Evolutionary conservation across 345 rosid species (phyloP), one percentile per base, ranked within the genome.

Genomic region (Bruguiera parviflora): DNA sequence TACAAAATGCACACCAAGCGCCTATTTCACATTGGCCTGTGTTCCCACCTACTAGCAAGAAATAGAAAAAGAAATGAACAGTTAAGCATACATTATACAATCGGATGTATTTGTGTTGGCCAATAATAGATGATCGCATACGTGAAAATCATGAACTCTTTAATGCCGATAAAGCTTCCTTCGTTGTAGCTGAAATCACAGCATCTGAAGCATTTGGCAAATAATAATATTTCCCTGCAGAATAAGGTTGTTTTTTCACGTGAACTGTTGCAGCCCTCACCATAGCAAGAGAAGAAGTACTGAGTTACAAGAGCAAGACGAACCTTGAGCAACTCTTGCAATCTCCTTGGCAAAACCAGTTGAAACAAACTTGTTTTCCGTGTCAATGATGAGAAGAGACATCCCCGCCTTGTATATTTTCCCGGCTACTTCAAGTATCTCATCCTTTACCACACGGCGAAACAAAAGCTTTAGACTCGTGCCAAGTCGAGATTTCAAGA

Each of bases 151-250:
- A 93, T 31, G 90, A 88, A 74, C 75, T 95, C 80, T 95, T 95
- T 72, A 91, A 72, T 62, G 79, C 88, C 6, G 97, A 87, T 53
- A 95, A 76, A 19, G 99, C 97, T 58, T 88, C 95, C 75, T 75
- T 91, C 0, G 99, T 95, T 2, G 97, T 74, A 52, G 99, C 91
- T 7, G 99, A 95, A 74, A 95, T 91, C 32, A 95, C 96, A 9
- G 97, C 93, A 70, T 91, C 99, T 11, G 99, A 89, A 73, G 99
- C 99, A 78, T 95, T 95, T 62, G 99, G 99, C 82, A 91, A 83
- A 82, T 91, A 95, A 66, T 95, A 95, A 74, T 95, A 95, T 81
- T 95, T 95, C 25, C 99, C 97, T 95, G 89, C 67, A 66, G 62
- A 69, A 43, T 19, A 58, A 29, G 18, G 37, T 28, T 58, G 21